phyloP scores from a whole-genome alignment of 148 eudicot species.

The Euryodendron excelsum region DNA sequence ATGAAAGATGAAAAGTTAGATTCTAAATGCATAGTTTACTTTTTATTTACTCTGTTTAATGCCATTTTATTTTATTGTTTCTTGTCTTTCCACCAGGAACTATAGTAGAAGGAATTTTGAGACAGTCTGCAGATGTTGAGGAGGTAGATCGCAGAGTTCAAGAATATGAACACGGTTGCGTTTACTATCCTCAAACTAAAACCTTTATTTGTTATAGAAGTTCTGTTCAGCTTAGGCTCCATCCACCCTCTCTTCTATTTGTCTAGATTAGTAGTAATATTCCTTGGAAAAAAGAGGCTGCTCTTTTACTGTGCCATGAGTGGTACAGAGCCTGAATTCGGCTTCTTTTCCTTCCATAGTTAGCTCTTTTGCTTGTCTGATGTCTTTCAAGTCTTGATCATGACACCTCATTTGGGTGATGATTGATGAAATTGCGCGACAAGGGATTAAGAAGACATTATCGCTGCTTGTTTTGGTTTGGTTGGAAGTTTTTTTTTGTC shows the following conservation, averaged over 20 bases:
- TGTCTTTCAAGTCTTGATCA: neutral
- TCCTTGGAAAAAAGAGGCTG: neutral
- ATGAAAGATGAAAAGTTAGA: neutral
- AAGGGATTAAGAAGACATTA: neutral
- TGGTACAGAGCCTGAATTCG: neutral
- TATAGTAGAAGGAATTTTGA: conserved; percentile 90
- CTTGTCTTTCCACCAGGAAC: conserved; percentile 44
- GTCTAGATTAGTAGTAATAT: neutral
- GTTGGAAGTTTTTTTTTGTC: neutral
- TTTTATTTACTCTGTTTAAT: neutral
- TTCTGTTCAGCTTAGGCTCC: neutral
- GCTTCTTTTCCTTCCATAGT: neutral
- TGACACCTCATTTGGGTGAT: neutral
- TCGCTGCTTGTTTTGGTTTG: neutral
- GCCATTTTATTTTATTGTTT: conserved; percentile 2
- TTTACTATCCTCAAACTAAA: neutral
- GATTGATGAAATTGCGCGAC: neutral
- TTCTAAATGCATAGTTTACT: neutral
- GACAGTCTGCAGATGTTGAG: conserved; percentile 97
- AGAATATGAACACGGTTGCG: conserved; percentile 89
- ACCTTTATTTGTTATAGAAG: neutral
- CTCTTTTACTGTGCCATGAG: neutral
- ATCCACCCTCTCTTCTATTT: neutral
- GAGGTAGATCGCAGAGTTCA: conserved; percentile 96
- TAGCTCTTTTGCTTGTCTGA: neutral